phyloP scores from a whole-genome alignment of 768 basidiomycete genomes.

The Boletus insuetus region DNA sequence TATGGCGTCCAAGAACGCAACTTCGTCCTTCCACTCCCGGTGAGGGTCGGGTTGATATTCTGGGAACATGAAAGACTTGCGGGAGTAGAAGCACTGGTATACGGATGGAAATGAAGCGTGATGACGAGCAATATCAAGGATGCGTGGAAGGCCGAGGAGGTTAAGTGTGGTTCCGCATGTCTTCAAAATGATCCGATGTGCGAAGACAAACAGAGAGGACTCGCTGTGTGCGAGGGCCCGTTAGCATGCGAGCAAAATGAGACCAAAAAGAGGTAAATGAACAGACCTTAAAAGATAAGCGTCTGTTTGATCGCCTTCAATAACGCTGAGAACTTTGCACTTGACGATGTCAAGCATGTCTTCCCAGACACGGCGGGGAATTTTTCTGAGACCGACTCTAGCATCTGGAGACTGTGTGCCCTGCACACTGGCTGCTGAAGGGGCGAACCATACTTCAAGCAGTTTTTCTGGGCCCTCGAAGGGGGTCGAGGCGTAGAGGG shows the following conservation, averaged over 20 bases:
- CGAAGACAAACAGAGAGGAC: slow-evolving; percentile 92
- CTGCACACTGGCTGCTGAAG: slow-evolving; percentile 61
- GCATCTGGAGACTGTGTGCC: slow-evolving; percentile 39
- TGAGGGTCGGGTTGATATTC: slow-evolving; percentile 93
- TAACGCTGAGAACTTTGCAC: slow-evolving; percentile 91
- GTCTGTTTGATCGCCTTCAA: slow-evolving; percentile 87
- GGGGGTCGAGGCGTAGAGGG: slow-evolving; percentile 42
- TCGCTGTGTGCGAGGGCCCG: slow-evolving; percentile 56
- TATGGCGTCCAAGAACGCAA: slow-evolving; percentile 85
- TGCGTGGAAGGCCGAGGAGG: slow-evolving; percentile 89
- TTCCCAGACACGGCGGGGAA: slow-evolving; percentile 83
- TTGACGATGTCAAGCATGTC: slow-evolving; percentile 96
- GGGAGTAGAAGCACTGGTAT: slow-evolving; percentile 94
- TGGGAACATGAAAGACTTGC: slow-evolving; percentile 99
- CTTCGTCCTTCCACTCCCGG: slow-evolving; percentile 90
- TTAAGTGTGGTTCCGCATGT: slow-evolving; percentile 99
- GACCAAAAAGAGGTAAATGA: neutral
- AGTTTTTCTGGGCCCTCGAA: slow-evolving; percentile 96
- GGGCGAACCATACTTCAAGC: slow-evolving; percentile 96
- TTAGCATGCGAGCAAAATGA: slow-evolving; percentile 12
- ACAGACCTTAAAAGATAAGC: slow-evolving; percentile 93
- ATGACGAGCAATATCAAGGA: slow-evolving; percentile 85
- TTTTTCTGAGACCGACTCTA: slow-evolving; percentile 71
- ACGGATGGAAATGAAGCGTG: slow-evolving; percentile 67
- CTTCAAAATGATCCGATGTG: slow-evolving; percentile 96